phyloP scores from a whole-genome alignment of 108 stramenopile species.

The Cylindrotheca closterium region DNA sequence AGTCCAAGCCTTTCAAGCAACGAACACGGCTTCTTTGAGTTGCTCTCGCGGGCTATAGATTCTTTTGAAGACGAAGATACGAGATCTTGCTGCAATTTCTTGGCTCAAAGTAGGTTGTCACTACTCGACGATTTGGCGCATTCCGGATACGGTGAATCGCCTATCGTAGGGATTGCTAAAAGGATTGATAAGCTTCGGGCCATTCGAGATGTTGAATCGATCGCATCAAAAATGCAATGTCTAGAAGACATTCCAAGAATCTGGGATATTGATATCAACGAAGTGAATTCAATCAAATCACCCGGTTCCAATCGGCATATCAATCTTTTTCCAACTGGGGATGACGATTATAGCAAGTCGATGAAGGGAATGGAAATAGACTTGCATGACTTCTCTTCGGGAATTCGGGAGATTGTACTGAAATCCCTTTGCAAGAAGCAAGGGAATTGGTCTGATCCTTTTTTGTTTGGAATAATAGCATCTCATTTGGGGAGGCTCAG shows the following conservation, averaged over 20 bases:
- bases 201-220: constrained; percentile 15
- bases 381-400: neutral
- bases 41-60: constrained; percentile 11
- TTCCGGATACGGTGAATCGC: constrained; percentile 8
- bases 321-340: neutral
- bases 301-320: neutral
- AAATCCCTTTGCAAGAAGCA: neutral
- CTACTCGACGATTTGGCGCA: constrained; percentile 16
- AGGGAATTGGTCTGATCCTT: neutral
- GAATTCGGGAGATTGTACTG: neutral
- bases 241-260: neutral
- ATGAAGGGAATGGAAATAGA: neutral
- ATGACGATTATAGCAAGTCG: neutral
- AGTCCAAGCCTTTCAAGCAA: no score
- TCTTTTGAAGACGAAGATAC: constrained; percentile 18
- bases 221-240: neutral
- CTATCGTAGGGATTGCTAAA: constrained; percentile 2
- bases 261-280: neutral
- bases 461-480: constrained; percentile 18
- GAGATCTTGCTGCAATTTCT: neutral
- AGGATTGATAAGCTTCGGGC: constrained; percentile 26
- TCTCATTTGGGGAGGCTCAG: constrained; percentile 47
- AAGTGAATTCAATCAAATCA: neutral
- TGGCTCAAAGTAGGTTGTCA: constrained; percentile 8
- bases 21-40: constrained; percentile 25